Percentiles rank a stretch among this genome's conserved stretches.
phyloP scores from a whole-genome alignment of 2,329 filamentous ascomycete species.

The Chrysoporthe cubensis region DNA sequence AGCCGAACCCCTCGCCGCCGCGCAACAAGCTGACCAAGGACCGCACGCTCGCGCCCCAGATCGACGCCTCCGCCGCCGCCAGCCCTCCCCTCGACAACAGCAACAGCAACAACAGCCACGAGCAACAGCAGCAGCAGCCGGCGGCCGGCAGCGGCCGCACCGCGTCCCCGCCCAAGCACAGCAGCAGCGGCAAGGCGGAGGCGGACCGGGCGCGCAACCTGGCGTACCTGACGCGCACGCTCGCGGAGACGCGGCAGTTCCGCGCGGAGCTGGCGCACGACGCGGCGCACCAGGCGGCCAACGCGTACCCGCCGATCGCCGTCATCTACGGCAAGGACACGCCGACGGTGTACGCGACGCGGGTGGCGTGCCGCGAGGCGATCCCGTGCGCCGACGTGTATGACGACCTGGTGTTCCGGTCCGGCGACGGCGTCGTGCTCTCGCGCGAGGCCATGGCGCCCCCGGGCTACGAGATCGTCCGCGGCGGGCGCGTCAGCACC shows the following conservation, averaged over 20 bases:
- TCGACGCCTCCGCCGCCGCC: conserved; percentile 41
- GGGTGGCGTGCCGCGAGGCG: conserved; percentile 71
- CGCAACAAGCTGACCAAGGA: conserved; percentile 42
- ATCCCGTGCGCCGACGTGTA: conserved; percentile 80
- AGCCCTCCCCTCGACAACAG: too few relatives aligned
- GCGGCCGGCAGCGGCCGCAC: conserved; percentile 26
- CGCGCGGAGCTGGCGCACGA: conserved; percentile 72
- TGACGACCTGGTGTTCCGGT: conserved; percentile 83
- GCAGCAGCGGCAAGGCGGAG: not conserved
- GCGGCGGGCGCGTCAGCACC: conserved; percentile 74
- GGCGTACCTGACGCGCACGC: conserved; percentile 74
- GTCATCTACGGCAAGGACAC: conserved; percentile 86
- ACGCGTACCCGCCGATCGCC: conserved; percentile 79
- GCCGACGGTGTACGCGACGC: conserved; percentile 82
- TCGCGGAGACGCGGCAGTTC: conserved; percentile 73
- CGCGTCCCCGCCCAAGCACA: conserved; percentile 24
- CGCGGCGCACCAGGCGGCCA: conserved; percentile 61
- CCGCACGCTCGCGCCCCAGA: conserved; percentile 51
- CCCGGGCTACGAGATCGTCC: conserved; percentile 73
- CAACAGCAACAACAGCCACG: conserved; percentile 9
- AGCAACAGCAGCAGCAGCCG: conserved; percentile 35
- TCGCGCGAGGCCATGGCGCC: conserved; percentile 86
- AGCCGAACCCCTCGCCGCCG: conserved; percentile 32
- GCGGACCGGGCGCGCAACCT: conserved; percentile 55
- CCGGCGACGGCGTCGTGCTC: conserved; percentile 87